Percentiles rank a stretch among this genome's conserved stretches.
Evolutionary conservation across 2,329 filamentous ascomycete species (phyloP).

Genomic region (Diaporthe velutina): DNA sequence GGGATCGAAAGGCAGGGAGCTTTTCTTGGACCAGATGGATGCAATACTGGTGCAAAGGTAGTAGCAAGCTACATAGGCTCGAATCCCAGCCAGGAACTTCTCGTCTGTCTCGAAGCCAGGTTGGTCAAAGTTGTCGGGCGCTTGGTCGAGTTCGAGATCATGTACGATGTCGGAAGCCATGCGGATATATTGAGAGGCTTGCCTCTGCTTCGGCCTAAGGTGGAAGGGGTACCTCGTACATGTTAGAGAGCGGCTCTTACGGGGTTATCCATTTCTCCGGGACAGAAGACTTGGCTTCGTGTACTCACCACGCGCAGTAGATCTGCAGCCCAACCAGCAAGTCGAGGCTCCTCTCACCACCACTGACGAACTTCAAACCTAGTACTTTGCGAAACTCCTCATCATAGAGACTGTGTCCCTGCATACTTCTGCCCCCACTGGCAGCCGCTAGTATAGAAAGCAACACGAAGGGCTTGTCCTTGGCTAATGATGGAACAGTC

Average conservation of each 20-base stretch:
- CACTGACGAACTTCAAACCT: constrained; percentile 68
- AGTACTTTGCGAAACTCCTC: constrained; percentile 69
- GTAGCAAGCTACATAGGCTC: constrained; percentile 61
- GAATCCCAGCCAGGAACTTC: constrained; percentile 56
- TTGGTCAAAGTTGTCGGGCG: constrained; percentile 46
- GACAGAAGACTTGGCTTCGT: constrained; percentile 21
- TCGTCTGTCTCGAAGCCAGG: constrained; percentile 39
- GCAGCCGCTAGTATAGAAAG: constrained; percentile 66
- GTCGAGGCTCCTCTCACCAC: constrained; percentile 69
- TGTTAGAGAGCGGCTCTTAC: neutral
- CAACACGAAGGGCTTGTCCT: constrained; percentile 64
- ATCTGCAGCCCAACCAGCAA: constrained; percentile 69
- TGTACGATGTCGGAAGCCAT: constrained; percentile 64
- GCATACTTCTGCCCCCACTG: constrained; percentile 59
- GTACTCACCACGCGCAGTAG: constrained; percentile 66
- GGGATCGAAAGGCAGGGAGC: constrained; percentile 51
- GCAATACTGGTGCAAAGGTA: constrained; percentile 55
- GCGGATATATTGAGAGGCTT: constrained; percentile 63
- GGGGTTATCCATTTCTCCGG: neutral
- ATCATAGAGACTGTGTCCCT: constrained; percentile 67
- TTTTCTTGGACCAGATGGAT: constrained; percentile 54
- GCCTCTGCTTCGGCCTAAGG: constrained; percentile 63
- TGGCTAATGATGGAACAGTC: constrained; percentile 59
- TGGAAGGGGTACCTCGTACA: constrained; percentile 66
- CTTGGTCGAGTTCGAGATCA: constrained; percentile 63